Conservation (phyloP, 1,284 basidiomycete genomes). For the Ganoderma multipileum region DNA sequence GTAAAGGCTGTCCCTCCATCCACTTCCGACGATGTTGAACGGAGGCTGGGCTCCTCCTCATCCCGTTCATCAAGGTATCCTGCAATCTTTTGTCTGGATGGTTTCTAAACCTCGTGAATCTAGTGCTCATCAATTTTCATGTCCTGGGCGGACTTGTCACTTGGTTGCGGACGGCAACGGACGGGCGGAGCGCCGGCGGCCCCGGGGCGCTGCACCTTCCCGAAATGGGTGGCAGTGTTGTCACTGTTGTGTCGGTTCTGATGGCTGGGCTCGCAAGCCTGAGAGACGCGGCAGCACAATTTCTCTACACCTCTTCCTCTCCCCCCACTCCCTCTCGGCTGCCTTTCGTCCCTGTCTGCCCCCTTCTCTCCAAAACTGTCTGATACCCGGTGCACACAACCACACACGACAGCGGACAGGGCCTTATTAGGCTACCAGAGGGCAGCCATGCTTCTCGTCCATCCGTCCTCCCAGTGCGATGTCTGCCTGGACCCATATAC, state of each 20-base stretch:
- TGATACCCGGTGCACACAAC: neutral
- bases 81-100: neutral
- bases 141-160: slow-evolving; percentile 9
- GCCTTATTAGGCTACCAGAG: slow-evolving; percentile 13
- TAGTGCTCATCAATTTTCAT: neutral
- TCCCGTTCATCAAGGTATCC: neutral
- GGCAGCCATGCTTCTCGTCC: slow-evolving; percentile 56
- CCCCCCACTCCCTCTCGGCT: slow-evolving; percentile 10
- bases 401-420: slow-evolving; percentile 10
- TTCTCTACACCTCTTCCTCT: slow-evolving; percentile 16
- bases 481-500: slow-evolving; percentile 69
- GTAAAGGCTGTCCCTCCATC: neutral
- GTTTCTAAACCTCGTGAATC: neutral
- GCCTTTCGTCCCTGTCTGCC: neutral
- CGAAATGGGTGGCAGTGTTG: slow-evolving; percentile 21
- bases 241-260: slow-evolving; percentile 19
- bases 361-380: neutral
- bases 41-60: neutral
- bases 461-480: slow-evolving; percentile 71
- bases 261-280: slow-evolving; percentile 21
- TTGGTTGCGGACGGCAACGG: slow-evolving; percentile 7
- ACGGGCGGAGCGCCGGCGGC: slow-evolving; percentile 17
- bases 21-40: neutral
- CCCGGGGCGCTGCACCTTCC: slow-evolving; percentile 27
- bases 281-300: slow-evolving; percentile 11